Evolutionary conservation across 352 stramenopile species (phyloP).

Genomic region (Globisporangium acanthophoron): DNA sequence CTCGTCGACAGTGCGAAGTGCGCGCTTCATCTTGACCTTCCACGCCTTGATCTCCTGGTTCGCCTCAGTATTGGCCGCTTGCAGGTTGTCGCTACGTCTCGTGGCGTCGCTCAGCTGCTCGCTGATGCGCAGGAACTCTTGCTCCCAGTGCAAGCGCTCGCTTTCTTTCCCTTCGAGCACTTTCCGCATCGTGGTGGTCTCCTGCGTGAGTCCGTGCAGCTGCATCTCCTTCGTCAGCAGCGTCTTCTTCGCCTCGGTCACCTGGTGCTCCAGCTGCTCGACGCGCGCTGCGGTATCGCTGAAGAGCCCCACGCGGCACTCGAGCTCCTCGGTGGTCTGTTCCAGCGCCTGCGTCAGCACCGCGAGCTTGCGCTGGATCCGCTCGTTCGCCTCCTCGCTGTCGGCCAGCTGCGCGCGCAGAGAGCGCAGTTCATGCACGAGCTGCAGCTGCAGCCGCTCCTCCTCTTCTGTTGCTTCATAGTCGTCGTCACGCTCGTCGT

Average conservation of each 20-base stretch:
- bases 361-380: constrained; percentile 32
- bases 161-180: constrained; percentile 29
- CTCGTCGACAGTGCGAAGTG: constrained; percentile 24
- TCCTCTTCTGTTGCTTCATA: constrained; percentile 17
- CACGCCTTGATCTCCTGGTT: constrained; percentile 27
- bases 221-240: constrained; percentile 63
- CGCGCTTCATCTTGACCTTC: constrained; percentile 38
- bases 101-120: constrained; percentile 20
- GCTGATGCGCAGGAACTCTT: constrained; percentile 31
- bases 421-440: constrained; percentile 28
- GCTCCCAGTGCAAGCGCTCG: constrained; percentile 47
- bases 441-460: constrained; percentile 20
- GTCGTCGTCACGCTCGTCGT: background rate
- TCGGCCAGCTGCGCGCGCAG: constrained; percentile 25
- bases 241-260: constrained; percentile 37
- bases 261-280: constrained; percentile 31
- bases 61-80: constrained; percentile 15
- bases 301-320: constrained; percentile 49
- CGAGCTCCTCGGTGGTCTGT: constrained; percentile 52
- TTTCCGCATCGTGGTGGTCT: constrained; percentile 22
- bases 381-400: constrained; percentile 26
- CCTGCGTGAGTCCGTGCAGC: constrained; percentile 40
- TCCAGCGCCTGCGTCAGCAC: constrained; percentile 35
- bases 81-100: constrained; percentile 11
- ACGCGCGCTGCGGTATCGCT: constrained; percentile 35